These are phyloP conservation scores for Mortierella sp. DNA, from an alignment of 371 early-diverging fungal genomes.

Conservation along the genomic window DNA sequence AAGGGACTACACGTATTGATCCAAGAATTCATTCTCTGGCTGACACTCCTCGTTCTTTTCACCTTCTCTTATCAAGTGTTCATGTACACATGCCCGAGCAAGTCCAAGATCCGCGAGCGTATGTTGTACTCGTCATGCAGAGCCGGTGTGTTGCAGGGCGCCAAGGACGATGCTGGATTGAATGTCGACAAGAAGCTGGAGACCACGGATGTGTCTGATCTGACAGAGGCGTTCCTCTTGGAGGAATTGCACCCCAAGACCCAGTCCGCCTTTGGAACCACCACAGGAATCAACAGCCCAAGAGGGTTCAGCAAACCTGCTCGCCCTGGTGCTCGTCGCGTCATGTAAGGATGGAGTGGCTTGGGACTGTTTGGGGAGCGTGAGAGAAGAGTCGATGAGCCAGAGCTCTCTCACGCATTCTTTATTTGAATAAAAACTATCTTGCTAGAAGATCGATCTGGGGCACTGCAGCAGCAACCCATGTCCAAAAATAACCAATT, in stretches of 20 bases:
- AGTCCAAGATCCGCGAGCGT: constrained; percentile 85
- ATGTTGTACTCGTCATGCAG: constrained; percentile 90
- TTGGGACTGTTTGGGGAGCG: neutral
- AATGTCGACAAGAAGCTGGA: constrained; percentile 80
- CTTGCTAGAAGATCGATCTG: neutral
- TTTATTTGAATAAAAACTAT: neutral
- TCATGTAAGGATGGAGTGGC: constrained; percentile 32
- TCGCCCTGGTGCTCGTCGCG: constrained; percentile 55
- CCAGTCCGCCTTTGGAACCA: constrained; percentile 28
- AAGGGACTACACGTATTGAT: too few species aligned
- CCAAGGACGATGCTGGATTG: constrained; percentile 66
- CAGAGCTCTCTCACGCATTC: neutral
- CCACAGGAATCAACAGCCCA: constrained; percentile 16
- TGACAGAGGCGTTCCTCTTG: constrained; percentile 69
- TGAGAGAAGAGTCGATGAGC: neutral
- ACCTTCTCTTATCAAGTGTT: constrained; percentile 64
- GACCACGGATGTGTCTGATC: constrained; percentile 76
- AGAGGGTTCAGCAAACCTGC: constrained; percentile 55
- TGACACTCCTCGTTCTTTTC: neutral
- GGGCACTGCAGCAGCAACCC: neutral
- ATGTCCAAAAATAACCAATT: constrained; percentile 1
- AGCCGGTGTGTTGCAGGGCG: constrained; percentile 68
- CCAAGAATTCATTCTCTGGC: neutral
- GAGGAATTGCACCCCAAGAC: constrained; percentile 66
- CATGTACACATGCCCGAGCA: constrained; percentile 85